These are phyloP conservation scores for Candida lessepsii DNA, from an alignment of 805 yeast species.

Conservation along the genomic window DNA sequence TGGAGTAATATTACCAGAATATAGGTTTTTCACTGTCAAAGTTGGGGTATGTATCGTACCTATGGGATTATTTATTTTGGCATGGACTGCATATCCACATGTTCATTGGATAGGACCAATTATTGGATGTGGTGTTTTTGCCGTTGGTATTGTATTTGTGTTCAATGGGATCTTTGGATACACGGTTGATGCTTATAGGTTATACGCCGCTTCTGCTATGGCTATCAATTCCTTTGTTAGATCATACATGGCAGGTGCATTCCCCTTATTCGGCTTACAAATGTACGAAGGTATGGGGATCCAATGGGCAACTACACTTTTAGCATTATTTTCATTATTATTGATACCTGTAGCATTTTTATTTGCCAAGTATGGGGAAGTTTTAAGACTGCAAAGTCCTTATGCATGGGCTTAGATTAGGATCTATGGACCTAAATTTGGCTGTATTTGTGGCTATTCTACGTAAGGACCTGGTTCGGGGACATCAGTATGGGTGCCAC, in stretches of 20 bases:
- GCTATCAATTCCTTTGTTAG: constrained; percentile 59
- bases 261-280: constrained; percentile 53
- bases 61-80: constrained; percentile 74
- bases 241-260: constrained; percentile 53
- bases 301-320: constrained; percentile 54
- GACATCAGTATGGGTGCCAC: too few relatives aligned
- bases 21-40: constrained; percentile 70
- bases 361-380: constrained; percentile 49
- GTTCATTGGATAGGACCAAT: constrained; percentile 70
- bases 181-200: constrained; percentile 54
- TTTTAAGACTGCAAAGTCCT: constrained; percentile 23
- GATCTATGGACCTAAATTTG: too few relatives aligned
- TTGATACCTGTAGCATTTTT: constrained; percentile 56
- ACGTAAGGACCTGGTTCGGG: too few relatives aligned
- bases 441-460: too few relatives aligned
- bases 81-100: constrained; percentile 69
- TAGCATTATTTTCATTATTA: constrained; percentile 49
- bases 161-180: constrained; percentile 58
- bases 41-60: constrained; percentile 68
- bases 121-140: constrained; percentile 38
- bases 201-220: constrained; percentile 58
- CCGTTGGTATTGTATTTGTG: constrained; percentile 46
- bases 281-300: constrained; percentile 48
- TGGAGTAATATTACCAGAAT: constrained; percentile 66
- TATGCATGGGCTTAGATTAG: constrained; percentile 27